Evolutionary conservation across 148 eudicot genomes (phyloP).

Genomic region (Chenopodium suecicum): DNA sequence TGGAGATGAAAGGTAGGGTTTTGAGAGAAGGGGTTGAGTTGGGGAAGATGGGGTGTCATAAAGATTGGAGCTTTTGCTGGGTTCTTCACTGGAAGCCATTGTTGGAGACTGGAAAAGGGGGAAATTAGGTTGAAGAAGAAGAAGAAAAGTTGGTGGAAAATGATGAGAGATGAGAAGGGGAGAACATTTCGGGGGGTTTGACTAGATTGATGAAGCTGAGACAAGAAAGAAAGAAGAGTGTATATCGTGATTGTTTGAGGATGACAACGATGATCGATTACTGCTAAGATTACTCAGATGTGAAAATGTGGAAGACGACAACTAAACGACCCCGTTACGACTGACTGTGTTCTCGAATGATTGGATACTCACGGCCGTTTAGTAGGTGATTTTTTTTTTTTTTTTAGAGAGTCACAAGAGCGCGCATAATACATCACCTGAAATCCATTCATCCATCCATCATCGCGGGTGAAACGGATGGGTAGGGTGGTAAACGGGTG

Average conservation of each 20-base stretch:
- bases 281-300: background rate
- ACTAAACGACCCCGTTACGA: background rate
- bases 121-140: background rate
- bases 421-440: too few relatives aligned
- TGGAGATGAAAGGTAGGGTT: conserved; percentile 48
- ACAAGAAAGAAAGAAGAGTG: background rate
- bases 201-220: conserved; percentile 15
- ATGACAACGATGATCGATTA: conserved; percentile 9
- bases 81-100: conserved; percentile 59
- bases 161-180: background rate
- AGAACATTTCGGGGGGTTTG: conserved; percentile 18
- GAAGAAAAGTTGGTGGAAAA: background rate
- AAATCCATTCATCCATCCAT: too few relatives aligned
- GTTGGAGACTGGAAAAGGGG: conserved; percentile 10
- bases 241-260: background rate
- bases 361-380: too few relatives aligned
- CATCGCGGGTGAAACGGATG: too few relatives aligned
- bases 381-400: too few relatives aligned
- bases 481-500: too few relatives aligned
- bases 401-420: too few relatives aligned
- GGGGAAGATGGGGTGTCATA: conserved; percentile 41
- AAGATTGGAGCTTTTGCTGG: conserved; percentile 39
- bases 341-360: background rate
- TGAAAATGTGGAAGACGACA: conserved; percentile 16
- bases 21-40: conserved; percentile 66